Conservation (phyloP, 2,329 filamentous ascomycete species). For the Talaromyces piceae region DNA sequence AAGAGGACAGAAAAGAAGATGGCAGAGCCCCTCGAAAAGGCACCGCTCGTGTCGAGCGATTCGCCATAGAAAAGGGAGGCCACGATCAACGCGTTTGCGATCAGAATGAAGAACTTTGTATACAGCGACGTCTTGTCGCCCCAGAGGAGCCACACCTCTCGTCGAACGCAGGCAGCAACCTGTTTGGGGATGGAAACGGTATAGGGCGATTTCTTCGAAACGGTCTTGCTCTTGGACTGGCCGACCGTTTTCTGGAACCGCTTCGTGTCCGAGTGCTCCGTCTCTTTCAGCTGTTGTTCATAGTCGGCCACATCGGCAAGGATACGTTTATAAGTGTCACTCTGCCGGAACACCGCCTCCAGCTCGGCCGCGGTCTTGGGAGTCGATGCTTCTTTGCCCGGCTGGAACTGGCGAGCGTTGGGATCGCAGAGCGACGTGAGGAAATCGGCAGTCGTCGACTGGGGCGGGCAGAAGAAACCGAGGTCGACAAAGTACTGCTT, state of each 20-base stretch:
- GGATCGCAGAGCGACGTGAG: slow-evolving; percentile 69
- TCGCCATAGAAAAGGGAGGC: slow-evolving; percentile 71
- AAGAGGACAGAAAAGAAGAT: slow-evolving; percentile 62
- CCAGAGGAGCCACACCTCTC: slow-evolving; percentile 71
- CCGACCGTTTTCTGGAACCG: slow-evolving; percentile 60
- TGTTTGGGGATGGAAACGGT: slow-evolving; percentile 59
- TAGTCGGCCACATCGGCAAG: slow-evolving; percentile 56
- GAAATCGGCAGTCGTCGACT: slow-evolving; percentile 68
- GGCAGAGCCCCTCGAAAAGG: slow-evolving; percentile 56
- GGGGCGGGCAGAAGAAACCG: slow-evolving; percentile 53
- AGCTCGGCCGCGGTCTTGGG: slow-evolving; percentile 65
- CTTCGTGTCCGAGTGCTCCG: slow-evolving; percentile 53
- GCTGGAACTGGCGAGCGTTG: slow-evolving; percentile 60
- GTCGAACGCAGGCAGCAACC: slow-evolving; percentile 48
- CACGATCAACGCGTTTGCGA: slow-evolving; percentile 67
- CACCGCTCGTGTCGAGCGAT: slow-evolving; percentile 51
- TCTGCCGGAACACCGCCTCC: slow-evolving; percentile 58
- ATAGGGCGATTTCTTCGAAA: slow-evolving; percentile 63
- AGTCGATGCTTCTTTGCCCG: slow-evolving; percentile 57
- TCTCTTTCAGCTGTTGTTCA: slow-evolving; percentile 50
- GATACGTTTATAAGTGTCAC: slow-evolving; percentile 53
- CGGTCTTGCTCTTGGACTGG: slow-evolving; percentile 57
- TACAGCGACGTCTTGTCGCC: slow-evolving; percentile 68
- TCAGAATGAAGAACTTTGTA: slow-evolving; percentile 72
- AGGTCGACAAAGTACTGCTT: slow-evolving; percentile 59